Conservation (phyloP, 2,329 filamentous ascomycete species). For the Chaetomiaceae sp. region DNA sequence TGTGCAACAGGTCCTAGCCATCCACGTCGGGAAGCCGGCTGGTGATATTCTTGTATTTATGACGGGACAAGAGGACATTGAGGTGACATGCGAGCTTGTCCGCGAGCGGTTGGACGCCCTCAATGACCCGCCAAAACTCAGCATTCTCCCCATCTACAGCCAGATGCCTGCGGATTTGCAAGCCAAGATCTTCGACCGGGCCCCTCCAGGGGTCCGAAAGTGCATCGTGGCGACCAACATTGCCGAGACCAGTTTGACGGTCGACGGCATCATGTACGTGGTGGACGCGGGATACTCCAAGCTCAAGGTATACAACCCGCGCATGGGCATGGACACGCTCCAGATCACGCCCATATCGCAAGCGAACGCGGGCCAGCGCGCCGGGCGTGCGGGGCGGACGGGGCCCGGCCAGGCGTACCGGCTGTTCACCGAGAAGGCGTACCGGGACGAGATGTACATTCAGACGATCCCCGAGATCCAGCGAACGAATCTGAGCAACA, state of each 20-base stretch:
- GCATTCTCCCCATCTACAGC: slow-evolving; percentile 95
- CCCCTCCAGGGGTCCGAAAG: slow-evolving; percentile 84
- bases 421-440: slow-evolving; percentile 89
- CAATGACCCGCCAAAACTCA: slow-evolving; percentile 90
- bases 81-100: slow-evolving; percentile 89
- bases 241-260: slow-evolving; percentile 93
- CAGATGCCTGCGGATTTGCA: slow-evolving; percentile 98
- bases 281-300: slow-evolving; percentile 96
- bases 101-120: slow-evolving; percentile 80
- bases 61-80: slow-evolving; percentile 98
- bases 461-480: slow-evolving; percentile 98
- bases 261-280: slow-evolving; percentile 98
- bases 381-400: slow-evolving; percentile 87
- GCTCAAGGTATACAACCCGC: slow-evolving; percentile 96
- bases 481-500: slow-evolving; percentile 91
- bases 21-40: slow-evolving; percentile 87
- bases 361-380: slow-evolving; percentile 88
- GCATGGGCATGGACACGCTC: slow-evolving; percentile 98
- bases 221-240: slow-evolving; percentile 99
- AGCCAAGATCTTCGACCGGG: slow-evolving; percentile 93
- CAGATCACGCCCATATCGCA: slow-evolving; percentile 98
- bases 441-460: slow-evolving; percentile 92
- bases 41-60: slow-evolving; percentile 98
- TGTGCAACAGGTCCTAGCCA: slow-evolving; percentile 90
- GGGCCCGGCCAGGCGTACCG: slow-evolving; percentile 94